Base-by-base conservation (phyloP, 148 eudicot genomes). In the Rheum nobile region DNA sequence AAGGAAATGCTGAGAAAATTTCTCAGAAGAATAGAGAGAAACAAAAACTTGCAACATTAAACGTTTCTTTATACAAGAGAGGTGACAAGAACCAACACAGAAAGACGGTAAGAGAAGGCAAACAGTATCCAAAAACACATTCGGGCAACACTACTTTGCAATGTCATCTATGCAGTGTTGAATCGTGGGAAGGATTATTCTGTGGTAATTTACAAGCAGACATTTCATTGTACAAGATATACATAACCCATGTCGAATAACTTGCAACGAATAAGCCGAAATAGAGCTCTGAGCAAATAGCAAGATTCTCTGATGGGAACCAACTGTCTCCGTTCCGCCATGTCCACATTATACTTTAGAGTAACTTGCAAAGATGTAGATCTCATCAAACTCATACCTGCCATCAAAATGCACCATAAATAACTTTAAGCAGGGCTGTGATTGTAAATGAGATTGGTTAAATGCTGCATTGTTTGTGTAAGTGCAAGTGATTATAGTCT, bases 301-400 rank as follows among this genome's bases (percentile, higher is more conserved):
- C 54, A 7, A 17, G 2, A 57, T 26, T 57, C 32, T 26, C 11
- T 57, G 67, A 26, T 12, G 67, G 34, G 31, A 57, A 57, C 32
- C 16, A 57, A 12, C 31, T 2, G 12, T 57, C 67, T 28, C 34
- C 67, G n/a, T 50, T 41, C 43, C 26, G 6, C 22, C 57, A 41
- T 41, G 11, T 9, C 67, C 67, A 26, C 2, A 32, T 14, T 16
- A 65, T 4, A 65, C 32, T 34, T 32, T 32, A 17, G 70, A 65
- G 32, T 34, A 65, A 71, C 41, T 71, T 22, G 75, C 75, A 76
- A 91, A 91, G 80, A 91, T 86, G 79, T 89, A 91, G 59, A 91
- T 93, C 81, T 91, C 97, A 26, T 91, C 97, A 46, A 76, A 91
- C 29, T 93, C 97, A 38, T 79, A 86, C 91, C 97, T 91, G 89